phyloP scores from a whole-genome alignment of 768 basidiomycete species.

The Chalciporus chontae region DNA sequence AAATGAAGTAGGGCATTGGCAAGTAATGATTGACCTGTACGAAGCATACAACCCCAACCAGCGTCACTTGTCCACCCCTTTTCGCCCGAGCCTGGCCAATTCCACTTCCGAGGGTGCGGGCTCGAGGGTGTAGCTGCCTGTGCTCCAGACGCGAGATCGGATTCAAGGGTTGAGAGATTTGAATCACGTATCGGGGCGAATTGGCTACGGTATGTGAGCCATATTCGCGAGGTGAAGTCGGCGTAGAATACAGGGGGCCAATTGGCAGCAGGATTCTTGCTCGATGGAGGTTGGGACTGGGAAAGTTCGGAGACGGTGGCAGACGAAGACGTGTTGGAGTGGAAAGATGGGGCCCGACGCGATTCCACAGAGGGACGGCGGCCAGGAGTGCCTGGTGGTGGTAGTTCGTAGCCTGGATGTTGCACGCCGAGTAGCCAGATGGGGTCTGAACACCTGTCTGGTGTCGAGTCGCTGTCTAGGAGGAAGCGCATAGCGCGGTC shows the following conservation, averaged over 20 bases:
- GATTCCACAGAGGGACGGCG: constrained; percentile 42
- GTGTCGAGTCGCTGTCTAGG: constrained; percentile 85
- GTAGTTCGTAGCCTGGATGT: constrained; percentile 69
- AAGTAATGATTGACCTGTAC: constrained; percentile 81
- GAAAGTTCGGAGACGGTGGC: constrained; percentile 33
- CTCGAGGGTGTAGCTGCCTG: constrained; percentile 37
- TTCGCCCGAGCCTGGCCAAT: constrained; percentile 60
- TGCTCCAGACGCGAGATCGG: constrained; percentile 27
- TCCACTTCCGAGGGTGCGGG: constrained; percentile 53
- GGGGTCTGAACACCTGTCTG: constrained; percentile 75
- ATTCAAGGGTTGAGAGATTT: constrained; percentile 41
- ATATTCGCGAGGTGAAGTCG: constrained; percentile 85
- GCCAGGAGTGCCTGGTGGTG: constrained; percentile 23
- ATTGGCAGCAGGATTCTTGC: constrained; percentile 34
- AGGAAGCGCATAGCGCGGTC: constrained; percentile 87
- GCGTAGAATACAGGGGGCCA: constrained; percentile 85
- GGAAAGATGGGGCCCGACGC: constrained; percentile 39
- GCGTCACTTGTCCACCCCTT: constrained; percentile 82
- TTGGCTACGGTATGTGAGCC: constrained; percentile 90
- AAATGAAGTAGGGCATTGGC: constrained; percentile 76
- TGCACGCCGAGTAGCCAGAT: constrained; percentile 90
- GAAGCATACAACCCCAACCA: constrained; percentile 91
- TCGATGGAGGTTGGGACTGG: constrained; percentile 34
- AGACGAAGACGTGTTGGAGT: constrained; percentile 43
- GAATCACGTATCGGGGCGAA: constrained; percentile 78